These are phyloP conservation scores for Aurinia saxatilis DNA, from an alignment of 345 rosid genomes.

Conservation along the genomic window DNA sequence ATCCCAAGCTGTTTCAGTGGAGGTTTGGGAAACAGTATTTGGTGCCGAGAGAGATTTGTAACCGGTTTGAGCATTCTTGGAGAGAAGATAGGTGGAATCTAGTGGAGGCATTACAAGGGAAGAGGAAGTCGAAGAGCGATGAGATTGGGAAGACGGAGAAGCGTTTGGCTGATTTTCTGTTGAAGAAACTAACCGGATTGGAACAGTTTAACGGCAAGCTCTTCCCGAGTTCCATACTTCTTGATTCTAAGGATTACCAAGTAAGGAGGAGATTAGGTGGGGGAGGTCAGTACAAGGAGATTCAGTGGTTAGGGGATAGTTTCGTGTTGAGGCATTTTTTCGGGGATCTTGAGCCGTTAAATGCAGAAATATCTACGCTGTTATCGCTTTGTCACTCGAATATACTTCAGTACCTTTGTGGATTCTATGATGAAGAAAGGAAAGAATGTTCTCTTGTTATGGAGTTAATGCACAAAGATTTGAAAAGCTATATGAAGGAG, in stretches of 20 bases:
- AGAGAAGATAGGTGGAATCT: conserved; percentile 80
- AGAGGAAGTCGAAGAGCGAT: conserved; percentile 35
- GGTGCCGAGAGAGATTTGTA: conserved; percentile 43
- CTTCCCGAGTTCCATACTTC: conserved; percentile 56
- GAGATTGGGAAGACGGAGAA: conserved; percentile 47
- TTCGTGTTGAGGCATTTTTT: conserved; percentile 60
- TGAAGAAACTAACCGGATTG: conserved; percentile 49
- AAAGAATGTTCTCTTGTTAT: conserved; percentile 65
- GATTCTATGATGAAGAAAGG: conserved; percentile 69
- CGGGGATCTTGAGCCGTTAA: conserved; percentile 47
- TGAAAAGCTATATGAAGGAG: conserved; percentile 58
- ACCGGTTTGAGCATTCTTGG: conserved; percentile 51
- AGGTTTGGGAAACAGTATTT: conserved; percentile 78
- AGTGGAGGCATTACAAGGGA: conserved; percentile 50
- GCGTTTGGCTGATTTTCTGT: conserved; percentile 50
- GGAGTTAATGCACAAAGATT: conserved; percentile 82
- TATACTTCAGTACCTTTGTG: conserved; percentile 61
- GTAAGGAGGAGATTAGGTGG: conserved; percentile 61
- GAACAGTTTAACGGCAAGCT: conserved; percentile 40
- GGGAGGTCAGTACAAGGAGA: conserved; percentile 70
- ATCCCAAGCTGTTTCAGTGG: conserved; percentile 70
- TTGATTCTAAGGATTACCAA: conserved; percentile 60
- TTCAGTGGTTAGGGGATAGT: conserved; percentile 81
- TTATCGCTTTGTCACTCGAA: conserved; percentile 85
- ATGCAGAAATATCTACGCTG: conserved; percentile 46